A percentile compares a stretch with the other conserved stretches of the same genome.
Conservation (phyloP, 495 filamentous ascomycete species). For the Penicillium herquei region DNA sequence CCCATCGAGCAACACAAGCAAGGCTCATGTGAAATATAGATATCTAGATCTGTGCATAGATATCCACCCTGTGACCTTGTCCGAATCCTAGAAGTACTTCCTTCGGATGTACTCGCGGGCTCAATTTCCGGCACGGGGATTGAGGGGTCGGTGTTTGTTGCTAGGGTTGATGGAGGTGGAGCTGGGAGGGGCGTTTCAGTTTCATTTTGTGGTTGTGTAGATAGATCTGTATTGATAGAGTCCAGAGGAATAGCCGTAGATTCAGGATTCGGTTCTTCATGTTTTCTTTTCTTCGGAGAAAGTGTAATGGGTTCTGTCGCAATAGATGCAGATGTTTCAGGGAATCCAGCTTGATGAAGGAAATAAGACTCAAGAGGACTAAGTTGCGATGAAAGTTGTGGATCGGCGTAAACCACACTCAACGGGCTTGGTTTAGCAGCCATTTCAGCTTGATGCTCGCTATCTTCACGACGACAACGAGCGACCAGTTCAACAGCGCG, state of each 20-base stretch:
- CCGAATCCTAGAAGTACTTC: slow-evolving; percentile 31
- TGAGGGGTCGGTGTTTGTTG: background rate
- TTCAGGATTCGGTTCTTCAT: slow-evolving; percentile 18
- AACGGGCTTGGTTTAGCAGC: background rate
- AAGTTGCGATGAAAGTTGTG: slow-evolving; percentile 18
- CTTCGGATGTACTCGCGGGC: background rate
- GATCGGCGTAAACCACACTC: slow-evolving; percentile 5
- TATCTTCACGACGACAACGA: slow-evolving; percentile 52
- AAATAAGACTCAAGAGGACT: slow-evolving; percentile 39
- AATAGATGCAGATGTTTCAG: background rate
- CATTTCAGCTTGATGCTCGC: background rate
- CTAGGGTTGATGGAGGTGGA: slow-evolving; percentile 13
- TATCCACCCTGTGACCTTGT: slow-evolving; percentile 69
- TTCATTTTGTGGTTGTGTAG: background rate
- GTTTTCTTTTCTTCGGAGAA: slow-evolving; percentile 24
- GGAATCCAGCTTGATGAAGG: slow-evolving; percentile 23
- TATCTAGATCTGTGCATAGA: slow-evolving; percentile 84
- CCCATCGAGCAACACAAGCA: slow-evolving; percentile 98
- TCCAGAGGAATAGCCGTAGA: background rate
- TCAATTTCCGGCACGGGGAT: slow-evolving; percentile 3
- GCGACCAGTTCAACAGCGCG: slow-evolving; percentile 87
- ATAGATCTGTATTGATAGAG: background rate
- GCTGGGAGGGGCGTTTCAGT: slow-evolving; percentile 10
- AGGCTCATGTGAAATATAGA: slow-evolving; percentile 92
- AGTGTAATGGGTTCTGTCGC: background rate